Evolutionary conservation across 2,329 filamentous ascomycete species (phyloP).

Genomic region (Cytospora paraplurivora): DNA sequence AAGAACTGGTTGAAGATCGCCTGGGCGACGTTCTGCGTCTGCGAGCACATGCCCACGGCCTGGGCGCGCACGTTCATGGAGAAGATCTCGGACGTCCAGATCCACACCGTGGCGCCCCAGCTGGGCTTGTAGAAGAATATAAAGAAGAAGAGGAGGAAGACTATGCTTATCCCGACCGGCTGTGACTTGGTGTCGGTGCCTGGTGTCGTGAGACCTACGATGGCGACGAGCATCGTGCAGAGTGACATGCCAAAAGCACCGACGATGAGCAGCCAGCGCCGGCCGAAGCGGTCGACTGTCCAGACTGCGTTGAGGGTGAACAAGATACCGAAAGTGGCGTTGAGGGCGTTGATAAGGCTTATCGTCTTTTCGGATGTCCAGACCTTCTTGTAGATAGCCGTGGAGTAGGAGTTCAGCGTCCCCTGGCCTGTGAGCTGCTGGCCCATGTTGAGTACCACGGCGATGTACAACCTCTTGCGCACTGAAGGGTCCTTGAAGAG

Average conservation of each 20-base stretch:
- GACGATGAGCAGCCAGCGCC: slow-evolving; percentile 69
- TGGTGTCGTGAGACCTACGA: slow-evolving; percentile 50
- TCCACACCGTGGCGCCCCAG: slow-evolving; percentile 69
- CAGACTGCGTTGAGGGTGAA: slow-evolving; percentile 75
- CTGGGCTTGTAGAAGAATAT: slow-evolving; percentile 67
- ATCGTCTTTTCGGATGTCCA: slow-evolving; percentile 62
- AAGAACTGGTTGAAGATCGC: slow-evolving; percentile 66
- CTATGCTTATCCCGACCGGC: slow-evolving; percentile 63
- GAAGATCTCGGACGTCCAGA: slow-evolving; percentile 68
- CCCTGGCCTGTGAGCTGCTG: slow-evolving; percentile 75
- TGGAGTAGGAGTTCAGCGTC: slow-evolving; percentile 71
- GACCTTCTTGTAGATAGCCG: slow-evolving; percentile 73
- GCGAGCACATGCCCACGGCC: slow-evolving; percentile 65
- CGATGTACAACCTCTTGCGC: slow-evolving; percentile 66
- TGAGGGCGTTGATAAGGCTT: slow-evolving; percentile 73
- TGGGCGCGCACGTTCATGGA: slow-evolving; percentile 71
- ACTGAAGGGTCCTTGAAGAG: slow-evolving; percentile 71
- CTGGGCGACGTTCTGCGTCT: slow-evolving; percentile 64
- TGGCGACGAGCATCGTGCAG: slow-evolving; percentile 68
- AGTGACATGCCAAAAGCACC: slow-evolving; percentile 69
- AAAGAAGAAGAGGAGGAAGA: slow-evolving; percentile 65
- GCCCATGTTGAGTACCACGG: slow-evolving; percentile 68
- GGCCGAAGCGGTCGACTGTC: slow-evolving; percentile 72
- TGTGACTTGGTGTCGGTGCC: slow-evolving; percentile 53
- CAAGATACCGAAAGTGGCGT: slow-evolving; percentile 71